phyloP scores from a whole-genome alignment of 169 alveolate genomes.

The Cardiosporidium cionae region DNA sequence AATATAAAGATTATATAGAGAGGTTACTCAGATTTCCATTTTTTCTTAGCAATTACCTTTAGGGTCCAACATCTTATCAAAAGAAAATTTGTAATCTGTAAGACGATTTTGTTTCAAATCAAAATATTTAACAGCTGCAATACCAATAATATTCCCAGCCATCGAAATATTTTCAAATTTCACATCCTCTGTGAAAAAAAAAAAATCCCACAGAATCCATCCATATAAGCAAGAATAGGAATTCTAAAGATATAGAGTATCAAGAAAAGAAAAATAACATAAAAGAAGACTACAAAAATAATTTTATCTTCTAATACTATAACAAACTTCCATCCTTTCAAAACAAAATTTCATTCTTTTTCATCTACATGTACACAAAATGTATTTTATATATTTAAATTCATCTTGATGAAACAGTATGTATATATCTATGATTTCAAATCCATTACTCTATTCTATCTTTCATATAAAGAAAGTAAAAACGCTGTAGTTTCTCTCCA shows the following conservation, averaged over 20 bases:
- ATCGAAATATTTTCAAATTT: conserved; percentile 49
- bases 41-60: conserved; percentile 64
- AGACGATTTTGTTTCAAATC: conserved; percentile 90
- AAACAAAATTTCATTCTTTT: too few relatives aligned
- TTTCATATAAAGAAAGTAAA: too few relatives aligned
- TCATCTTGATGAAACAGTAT: too few relatives aligned
- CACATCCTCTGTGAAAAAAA: conserved; percentile 41
- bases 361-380: too few relatives aligned
- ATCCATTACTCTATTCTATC: too few relatives aligned
- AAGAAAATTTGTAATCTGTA: conserved; percentile 88
- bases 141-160: conserved; percentile 86
- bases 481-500: too few relatives aligned
- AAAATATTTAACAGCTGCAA: conserved; percentile 95
- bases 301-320: too few relatives aligned
- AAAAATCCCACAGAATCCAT: neutral
- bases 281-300: neutral
- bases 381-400: too few relatives aligned
- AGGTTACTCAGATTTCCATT: neutral
- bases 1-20: too few relatives aligned
- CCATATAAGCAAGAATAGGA: neutral
- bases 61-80: conserved; percentile 95
- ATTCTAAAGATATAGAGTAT: neutral
- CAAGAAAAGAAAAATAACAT: neutral
- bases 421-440: too few relatives aligned
- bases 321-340: too few relatives aligned